phyloP scores from a whole-genome alignment of 2,329 filamentous ascomycete species.

The Pseudogymnoascus destructans region DNA sequence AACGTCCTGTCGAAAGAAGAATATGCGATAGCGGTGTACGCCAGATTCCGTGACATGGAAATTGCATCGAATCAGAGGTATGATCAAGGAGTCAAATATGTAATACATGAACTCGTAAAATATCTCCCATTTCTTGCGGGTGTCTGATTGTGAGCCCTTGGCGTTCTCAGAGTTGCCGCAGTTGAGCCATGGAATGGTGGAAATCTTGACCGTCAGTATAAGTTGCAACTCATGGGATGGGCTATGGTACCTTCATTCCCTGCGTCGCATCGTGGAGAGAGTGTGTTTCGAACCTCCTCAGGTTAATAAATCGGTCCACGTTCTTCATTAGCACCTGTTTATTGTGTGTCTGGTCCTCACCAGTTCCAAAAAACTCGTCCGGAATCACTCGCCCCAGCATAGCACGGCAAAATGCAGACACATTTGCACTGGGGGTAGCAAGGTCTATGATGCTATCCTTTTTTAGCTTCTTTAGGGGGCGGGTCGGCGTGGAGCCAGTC shows the following conservation, averaged over 20 bases:
- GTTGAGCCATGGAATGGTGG: constrained; percentile 59
- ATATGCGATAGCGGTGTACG: constrained; percentile 63
- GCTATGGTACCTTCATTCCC: constrained; percentile 50
- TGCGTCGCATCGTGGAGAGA: constrained; percentile 68
- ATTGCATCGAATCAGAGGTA: constrained; percentile 73
- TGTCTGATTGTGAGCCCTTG: constrained; percentile 59
- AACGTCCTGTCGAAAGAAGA: constrained; percentile 89
- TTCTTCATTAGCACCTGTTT: constrained; percentile 46
- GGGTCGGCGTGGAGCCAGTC: constrained; percentile 8
- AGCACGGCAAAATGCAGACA: constrained; percentile 80
- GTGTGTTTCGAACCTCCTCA: constrained; percentile 71
- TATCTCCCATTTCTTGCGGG: constrained; percentile 62
- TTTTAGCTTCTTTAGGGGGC: constrained; percentile 19
- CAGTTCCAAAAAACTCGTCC: constrained; percentile 56
- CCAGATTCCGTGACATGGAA: constrained; percentile 94
- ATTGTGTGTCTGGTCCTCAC: constrained; percentile 44
- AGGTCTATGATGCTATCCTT: constrained; percentile 45
- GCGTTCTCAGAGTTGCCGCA: constrained; percentile 34
- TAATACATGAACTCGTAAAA: constrained; percentile 84
- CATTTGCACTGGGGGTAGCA: constrained; percentile 51
- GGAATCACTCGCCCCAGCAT: constrained; percentile 63
- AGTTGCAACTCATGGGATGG: neutral
- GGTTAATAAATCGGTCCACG: constrained; percentile 62
- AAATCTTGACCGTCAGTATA: constrained; percentile 36
- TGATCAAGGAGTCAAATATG: constrained; percentile 78